Conservation (phyloP, 257 asterid species). For the Gynochthodes officinalis region DNA sequence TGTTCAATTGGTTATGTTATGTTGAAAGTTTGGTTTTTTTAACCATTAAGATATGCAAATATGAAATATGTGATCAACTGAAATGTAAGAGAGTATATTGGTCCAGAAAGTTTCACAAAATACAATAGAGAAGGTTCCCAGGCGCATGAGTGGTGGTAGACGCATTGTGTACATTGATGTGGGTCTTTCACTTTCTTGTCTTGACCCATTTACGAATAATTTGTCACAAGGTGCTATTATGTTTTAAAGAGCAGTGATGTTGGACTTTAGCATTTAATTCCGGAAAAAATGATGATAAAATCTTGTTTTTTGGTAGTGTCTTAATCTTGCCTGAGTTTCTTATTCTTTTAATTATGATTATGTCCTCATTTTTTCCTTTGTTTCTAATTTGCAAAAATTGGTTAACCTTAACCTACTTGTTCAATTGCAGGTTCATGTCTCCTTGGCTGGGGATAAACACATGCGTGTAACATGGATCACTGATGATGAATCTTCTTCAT, state of each 20-base stretch:
- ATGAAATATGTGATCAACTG: too few relatives aligned
- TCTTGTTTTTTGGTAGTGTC: not conserved
- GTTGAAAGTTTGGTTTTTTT: not conserved
- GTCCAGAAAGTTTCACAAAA: not conserved
- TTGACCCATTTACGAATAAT: not conserved
- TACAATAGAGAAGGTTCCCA: not conserved
- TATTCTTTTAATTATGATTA: not conserved
- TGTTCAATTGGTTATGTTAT: not conserved
- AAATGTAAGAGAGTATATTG: too few relatives aligned
- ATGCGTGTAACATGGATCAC: constrained; percentile 79
- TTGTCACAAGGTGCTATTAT: not conserved
- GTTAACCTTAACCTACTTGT: too few relatives aligned
- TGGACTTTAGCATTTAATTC: not conserved
- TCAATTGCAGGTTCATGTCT: constrained; percentile 76
- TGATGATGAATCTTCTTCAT: constrained; percentile 44
- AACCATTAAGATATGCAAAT: not conserved
- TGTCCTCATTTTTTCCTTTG: not conserved
- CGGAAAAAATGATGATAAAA: not conserved
- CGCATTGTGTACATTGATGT: not conserved
- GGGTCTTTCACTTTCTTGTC: not conserved
- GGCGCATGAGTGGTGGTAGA: too few relatives aligned
- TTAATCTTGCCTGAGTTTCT: not conserved
- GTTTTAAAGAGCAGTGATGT: not conserved
- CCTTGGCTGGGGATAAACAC: constrained; percentile 79
- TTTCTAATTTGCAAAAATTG: not conserved